phyloP scores from a whole-genome alignment of 2,329 filamentous ascomycete genomes.

The Mycosphaerella sp. region DNA sequence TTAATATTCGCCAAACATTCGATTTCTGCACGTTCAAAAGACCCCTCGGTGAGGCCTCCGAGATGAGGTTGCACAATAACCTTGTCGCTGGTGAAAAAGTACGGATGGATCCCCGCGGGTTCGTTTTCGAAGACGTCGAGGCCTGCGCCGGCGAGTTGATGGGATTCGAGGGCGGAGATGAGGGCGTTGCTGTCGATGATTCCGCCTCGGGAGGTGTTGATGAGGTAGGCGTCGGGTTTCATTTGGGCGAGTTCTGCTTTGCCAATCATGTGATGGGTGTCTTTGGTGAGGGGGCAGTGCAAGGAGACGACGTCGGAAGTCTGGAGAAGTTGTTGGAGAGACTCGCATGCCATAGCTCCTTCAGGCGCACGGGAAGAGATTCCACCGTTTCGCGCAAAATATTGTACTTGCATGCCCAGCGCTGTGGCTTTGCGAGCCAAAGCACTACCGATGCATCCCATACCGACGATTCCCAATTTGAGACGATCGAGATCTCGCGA shows the following conservation, averaged over 20 bases:
- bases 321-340: slow-evolving; percentile 40
- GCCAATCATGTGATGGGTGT: slow-evolving; percentile 40
- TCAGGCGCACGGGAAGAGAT: slow-evolving; percentile 43
- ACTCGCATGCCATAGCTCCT: slow-evolving; percentile 46
- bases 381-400: slow-evolving; percentile 49
- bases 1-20: slow-evolving; percentile 61
- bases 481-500: slow-evolving; percentile 57
- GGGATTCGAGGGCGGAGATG: slow-evolving; percentile 42
- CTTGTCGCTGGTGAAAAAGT: slow-evolving; percentile 41
- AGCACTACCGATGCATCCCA: slow-evolving; percentile 51
- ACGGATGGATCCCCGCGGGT: slow-evolving; percentile 41
- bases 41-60: slow-evolving; percentile 60
- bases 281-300: slow-evolving; percentile 43
- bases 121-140: slow-evolving; percentile 46
- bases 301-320: slow-evolving; percentile 42
- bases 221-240: slow-evolving; percentile 43
- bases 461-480: slow-evolving; percentile 59
- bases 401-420: slow-evolving; percentile 61
- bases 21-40: slow-evolving; percentile 60
- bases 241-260: slow-evolving; percentile 40
- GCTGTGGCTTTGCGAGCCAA: slow-evolving; percentile 53
- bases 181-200: slow-evolving; percentile 47
- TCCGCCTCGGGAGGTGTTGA: slow-evolving; percentile 49
- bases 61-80: slow-evolving; percentile 62
- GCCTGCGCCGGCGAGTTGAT: slow-evolving; percentile 44